Base-by-base conservation (phyloP, 805 yeast species). In the Zygoascus flipseniorum region DNA sequence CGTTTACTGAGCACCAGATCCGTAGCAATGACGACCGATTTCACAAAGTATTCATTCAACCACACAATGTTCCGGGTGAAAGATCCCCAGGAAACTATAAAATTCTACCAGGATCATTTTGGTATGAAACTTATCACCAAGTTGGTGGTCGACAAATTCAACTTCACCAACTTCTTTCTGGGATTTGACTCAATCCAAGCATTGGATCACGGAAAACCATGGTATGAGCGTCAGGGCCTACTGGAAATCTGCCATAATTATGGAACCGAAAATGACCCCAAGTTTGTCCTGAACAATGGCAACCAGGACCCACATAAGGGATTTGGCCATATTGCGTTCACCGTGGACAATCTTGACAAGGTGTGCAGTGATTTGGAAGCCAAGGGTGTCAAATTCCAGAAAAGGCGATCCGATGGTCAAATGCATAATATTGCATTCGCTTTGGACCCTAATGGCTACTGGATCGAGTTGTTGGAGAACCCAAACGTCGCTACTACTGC, bases 391-490 rank as follows among this genome's bases (percentile, higher is more conserved):
- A 66, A 70, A 50, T 92, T 92, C 75, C 80, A 90, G 71, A 93
- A 92, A 76, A 86, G 76, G 65, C 74, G 90, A 59, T 69, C 80
- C 41, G 98, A 92, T 66, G 99, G 99, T 39, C 82, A 97, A 70
- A 96, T 88, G 72, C 83, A 82, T 69, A 78, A 89, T 69, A 90
- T 93, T 72, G 98, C 98, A 0, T 93, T 92, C 70, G 95, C 85
- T 6, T 78, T 90, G 61, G 99, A 93, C 65, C 97, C 98, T 6
- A 92, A 92, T 70, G 93, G 93, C 62, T 93, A 93, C 73, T 92
- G 99, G 99, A 79, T 92, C 63, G 99, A 92, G 75, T 72, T 92
- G 64, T 79, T 92, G 60, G 23, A 26, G 31, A 72, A 62, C 31
- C 66, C 60, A 28, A 70, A 82, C 19, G 73, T 74, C 54, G 51